These are phyloP conservation scores for Epichloe aotearoae DNA, from an alignment of 2,329 filamentous ascomycete genomes.

Conservation along the genomic window DNA sequence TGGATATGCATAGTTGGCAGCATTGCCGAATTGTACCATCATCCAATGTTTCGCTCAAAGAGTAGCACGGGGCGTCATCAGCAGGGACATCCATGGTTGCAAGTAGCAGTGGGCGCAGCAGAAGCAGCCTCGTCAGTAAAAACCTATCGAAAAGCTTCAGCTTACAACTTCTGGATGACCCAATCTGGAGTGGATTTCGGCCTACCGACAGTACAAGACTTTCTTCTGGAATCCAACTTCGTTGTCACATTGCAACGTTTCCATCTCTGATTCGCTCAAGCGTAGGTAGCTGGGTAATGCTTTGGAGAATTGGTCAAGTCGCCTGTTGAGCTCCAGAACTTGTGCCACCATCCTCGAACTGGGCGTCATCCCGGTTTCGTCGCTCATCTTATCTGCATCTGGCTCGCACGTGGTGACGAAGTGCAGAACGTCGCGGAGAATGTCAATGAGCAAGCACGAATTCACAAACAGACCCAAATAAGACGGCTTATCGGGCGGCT, in stretches of 20 bases:
- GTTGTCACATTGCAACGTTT: background rate
- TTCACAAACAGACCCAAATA: conserved; percentile 1
- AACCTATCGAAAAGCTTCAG: background rate
- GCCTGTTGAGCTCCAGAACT: conserved; percentile 1
- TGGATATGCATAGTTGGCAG: conserved; percentile 1
- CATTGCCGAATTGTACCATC: conserved; percentile 1
- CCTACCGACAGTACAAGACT: conserved; percentile 2
- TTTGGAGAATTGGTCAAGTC: conserved; percentile 1
- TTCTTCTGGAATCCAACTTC: conserved; percentile 1
- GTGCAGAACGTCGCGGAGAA: background rate
- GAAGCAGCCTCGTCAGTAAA: conserved; percentile 1
- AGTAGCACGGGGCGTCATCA: background rate
- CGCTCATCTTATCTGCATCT: background rate
- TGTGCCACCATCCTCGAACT: background rate
- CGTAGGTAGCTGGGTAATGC: background rate
- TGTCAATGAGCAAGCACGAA: background rate
- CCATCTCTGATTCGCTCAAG: background rate
- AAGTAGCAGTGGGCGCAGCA: background rate
- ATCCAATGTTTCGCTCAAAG: background rate
- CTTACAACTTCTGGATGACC: background rate
- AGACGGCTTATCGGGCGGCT: background rate
- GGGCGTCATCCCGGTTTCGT: background rate
- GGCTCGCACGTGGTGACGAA: conserved; percentile 1
- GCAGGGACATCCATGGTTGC: background rate
- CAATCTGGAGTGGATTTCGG: background rate